phyloP scores from a whole-genome alignment of 371 early-diverging fungal species.

The Vavraia culicis region DNA sequence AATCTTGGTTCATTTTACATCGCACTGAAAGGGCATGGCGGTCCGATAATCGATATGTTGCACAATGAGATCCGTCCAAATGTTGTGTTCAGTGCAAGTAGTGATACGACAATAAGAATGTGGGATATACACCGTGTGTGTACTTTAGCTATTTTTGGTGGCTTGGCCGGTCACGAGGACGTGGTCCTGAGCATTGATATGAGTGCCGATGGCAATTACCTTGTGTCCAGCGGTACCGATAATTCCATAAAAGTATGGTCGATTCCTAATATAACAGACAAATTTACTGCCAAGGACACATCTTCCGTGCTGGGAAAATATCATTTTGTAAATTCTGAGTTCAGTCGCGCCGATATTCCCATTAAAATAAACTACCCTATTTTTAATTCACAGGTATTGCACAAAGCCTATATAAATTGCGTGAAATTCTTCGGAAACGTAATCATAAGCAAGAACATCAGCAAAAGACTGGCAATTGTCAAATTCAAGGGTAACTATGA shows the following conservation, averaged over 20 bases:
- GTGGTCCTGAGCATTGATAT: conserved; percentile 50
- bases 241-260: conserved; percentile 49
- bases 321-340: too few species aligned
- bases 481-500: neutral
- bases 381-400: conserved; percentile 7
- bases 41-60: conserved; percentile 19
- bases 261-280: neutral
- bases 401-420: conserved; percentile 15
- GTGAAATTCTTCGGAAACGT: conserved; percentile 34
- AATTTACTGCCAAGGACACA: too few species aligned
- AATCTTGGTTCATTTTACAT: conserved; percentile 1
- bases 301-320: too few species aligned
- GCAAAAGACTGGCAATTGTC: conserved; percentile 1
- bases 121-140: conserved; percentile 48
- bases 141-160: conserved; percentile 48
- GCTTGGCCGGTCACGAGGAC: conserved; percentile 48
- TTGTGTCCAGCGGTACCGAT: conserved; percentile 53
- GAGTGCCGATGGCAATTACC: conserved; percentile 42
- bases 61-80: conserved; percentile 24
- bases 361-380: conserved; percentile 11
- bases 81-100: conserved; percentile 50
- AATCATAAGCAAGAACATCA: conserved; percentile 12
- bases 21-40: conserved; percentile 31
- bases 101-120: conserved; percentile 54
- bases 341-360: neutral